Conservation (phyloP, 1,284 basidiomycete species). For the Sphagnurus paluster region DNA sequence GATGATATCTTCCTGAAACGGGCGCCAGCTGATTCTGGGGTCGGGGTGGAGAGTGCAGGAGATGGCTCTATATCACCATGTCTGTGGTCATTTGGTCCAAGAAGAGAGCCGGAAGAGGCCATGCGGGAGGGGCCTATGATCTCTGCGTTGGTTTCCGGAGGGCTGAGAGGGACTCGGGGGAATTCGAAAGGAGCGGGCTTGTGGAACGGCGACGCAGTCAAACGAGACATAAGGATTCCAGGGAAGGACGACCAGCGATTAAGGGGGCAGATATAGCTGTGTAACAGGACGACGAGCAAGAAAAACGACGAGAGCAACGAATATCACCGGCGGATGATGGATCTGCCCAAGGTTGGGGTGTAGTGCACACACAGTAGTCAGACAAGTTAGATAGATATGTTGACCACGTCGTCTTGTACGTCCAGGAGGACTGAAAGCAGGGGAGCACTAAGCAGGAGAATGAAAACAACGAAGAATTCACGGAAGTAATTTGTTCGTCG, state of each 20-base stretch:
- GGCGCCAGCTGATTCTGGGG: conserved; percentile 31
- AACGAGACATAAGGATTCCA: conserved; percentile 47
- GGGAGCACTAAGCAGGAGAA: too few species aligned
- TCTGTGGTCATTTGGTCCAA: conserved; percentile 25
- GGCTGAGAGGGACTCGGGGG: conserved; percentile 47
- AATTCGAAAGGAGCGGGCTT: conserved; percentile 51
- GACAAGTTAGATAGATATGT: too few species aligned
- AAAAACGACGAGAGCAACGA: not conserved
- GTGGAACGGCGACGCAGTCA: conserved; percentile 46
- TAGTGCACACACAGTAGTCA: too few species aligned
- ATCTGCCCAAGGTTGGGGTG: too few species aligned
- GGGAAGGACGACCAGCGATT: conserved; percentile 9
- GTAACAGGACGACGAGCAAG: not conserved
- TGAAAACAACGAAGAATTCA: not conserved
- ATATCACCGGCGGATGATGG: too few species aligned
- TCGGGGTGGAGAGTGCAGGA: conserved; percentile 8
- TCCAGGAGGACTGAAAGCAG: too few species aligned
- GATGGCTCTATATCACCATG: conserved; percentile 22
- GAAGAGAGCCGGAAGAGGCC: conserved; percentile 21
- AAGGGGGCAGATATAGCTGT: not conserved
- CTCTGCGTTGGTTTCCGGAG: conserved; percentile 56
- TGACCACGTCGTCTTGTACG: too few species aligned
- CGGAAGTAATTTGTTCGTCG: conserved; percentile 2
- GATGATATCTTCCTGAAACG: conserved; percentile 49
- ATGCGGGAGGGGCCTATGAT: conserved; percentile 21